Evolutionary conservation across 164 flowering plant genomes (phyloP), one percentile per base, ranked within the genome.

Genomic region (Vitis vinifera): DNA sequence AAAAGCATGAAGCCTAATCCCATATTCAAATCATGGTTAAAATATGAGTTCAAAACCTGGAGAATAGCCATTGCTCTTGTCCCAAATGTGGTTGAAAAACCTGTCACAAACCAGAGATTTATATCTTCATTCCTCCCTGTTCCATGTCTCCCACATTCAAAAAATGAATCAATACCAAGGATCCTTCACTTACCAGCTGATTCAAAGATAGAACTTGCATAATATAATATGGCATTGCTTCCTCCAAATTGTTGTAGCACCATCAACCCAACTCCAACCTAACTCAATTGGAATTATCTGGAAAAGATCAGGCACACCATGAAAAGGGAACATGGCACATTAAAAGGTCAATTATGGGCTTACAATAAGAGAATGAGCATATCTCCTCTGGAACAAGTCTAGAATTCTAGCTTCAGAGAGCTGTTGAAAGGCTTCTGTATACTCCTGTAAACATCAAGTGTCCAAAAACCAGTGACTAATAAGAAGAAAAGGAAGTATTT

Each of bases 11-110:
- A 17, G n/a, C 14, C 14, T 51, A 66, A 58, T 17, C 13, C 16
- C 44, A 37, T 37, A 37, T n/a, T 58, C 44, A 37, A 4, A 13
- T 53, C 37, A 3, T 11, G 57, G 16, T 11, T 3, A 19, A 8
- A 62, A 49, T 50, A 29, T n/a, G 17, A 70, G 70, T 14, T 10
- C 61, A 68, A 23, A 66, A 91, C 97, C 91, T 92, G 95, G 68
- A 88, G 77, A 71, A 78, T 73, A 59, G 75, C 94, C 93, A 93
- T 88, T 63, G 86, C 83, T 44, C 84, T 81, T 14, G 88, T 80
- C 63, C 98, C 98, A 52, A 81, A 15, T 50, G 69, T 83, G 15
- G 81, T 81, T 1, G 98, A 89, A 73, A 91, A 89, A 57, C 93
- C 98, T 92, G 87, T 14, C 62, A 79, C 6, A 62, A 16, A 52